A percentile compares a stretch with the other conserved stretches of the same genome.
phyloP scores from a whole-genome alignment of 768 basidiomycete species.

The Cystofilobasidium ferigula region DNA sequence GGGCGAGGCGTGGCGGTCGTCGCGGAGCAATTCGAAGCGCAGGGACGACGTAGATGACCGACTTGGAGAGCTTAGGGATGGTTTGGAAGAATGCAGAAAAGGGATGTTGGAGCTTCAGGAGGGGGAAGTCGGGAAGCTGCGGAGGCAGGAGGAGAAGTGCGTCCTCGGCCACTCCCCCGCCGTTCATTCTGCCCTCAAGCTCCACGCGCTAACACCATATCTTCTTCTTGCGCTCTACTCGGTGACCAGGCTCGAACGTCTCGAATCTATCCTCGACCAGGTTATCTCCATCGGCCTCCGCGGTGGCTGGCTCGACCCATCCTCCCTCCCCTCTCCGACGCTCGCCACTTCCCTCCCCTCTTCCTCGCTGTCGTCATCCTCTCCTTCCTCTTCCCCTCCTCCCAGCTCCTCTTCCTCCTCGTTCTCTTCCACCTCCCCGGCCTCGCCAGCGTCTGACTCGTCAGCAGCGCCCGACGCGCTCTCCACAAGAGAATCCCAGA shows the following conservation, averaged over 20 bases:
- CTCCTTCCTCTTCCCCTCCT: neutral
- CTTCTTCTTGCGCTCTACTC: neutral
- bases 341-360: no score
- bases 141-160: constrained; percentile 39
- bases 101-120: constrained; percentile 45
- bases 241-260: constrained; percentile 11
- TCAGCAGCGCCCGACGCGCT: neutral
- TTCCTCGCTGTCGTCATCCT: neutral
- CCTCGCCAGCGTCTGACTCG: no score
- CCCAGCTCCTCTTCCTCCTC: no score
- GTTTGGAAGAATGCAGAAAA: constrained; percentile 29
- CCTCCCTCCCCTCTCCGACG: constrained; percentile 5
- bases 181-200: neutral
- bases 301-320: constrained; percentile 17
- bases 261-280: constrained; percentile 11
- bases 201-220: no score
- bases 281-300: constrained; percentile 20
- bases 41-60: constrained; percentile 61
- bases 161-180: constrained; percentile 27
- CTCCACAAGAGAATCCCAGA: neutral
- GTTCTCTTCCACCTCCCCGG: no score
- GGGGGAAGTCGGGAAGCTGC: constrained; percentile 25
- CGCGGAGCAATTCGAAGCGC: constrained; percentile 58
- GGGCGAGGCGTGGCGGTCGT: constrained; percentile 64
- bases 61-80: constrained; percentile 6